Evolutionary conservation across 352 stramenopile genomes (phyloP), one percentile per base, ranked within the genome.

Genomic region (Phytopythium litorale): DNA sequence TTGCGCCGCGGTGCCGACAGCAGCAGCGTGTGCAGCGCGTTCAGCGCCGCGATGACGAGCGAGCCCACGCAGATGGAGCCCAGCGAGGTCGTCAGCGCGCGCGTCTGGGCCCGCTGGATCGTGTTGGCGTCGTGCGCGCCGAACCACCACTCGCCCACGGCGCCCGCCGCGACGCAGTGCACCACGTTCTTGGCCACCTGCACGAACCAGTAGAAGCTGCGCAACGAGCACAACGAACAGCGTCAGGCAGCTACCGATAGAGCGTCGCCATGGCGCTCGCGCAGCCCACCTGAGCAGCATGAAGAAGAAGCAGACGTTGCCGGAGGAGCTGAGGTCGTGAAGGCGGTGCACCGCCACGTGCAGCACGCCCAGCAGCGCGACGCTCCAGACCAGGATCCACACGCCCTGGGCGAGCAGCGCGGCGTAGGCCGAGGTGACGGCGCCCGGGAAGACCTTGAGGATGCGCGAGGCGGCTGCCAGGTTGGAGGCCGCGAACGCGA

Each of bases 131-230:
- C 82, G 58, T 93, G 79, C 16, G 79, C 62, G 48, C 83, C 84
- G 49, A 90, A 91, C 87, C 87, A 96, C 87, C 87, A 96, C 59
- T 96, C 87, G 28, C 85, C 84, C 18, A 96, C 84, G 0, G 85
- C 71, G 55, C 87, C 85, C 21, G 87, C 81, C 13, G 85, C 76
- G 16, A 93, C 75, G 68, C 87, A 96, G 63, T 96, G 87, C n/a
- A 96, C 85, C 28, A 92, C 72, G 63, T 92, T 96, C 71, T 88
- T 89, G 13, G 77, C 70, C 11, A 96, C 87, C 62, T 96, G 82
- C 49, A 94, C 76, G 56, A 91, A 89, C 87, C 87, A 96, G 69
- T 78, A 91, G 49, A 92, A 79, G 63, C 87, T 95, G 54, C 18
- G 57, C 0, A 13, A 2, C 37, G 4, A n/a, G n/a, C 28, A 32